Evolutionary conservation across 2,329 filamentous ascomycete species (phyloP), one percentile per base, ranked within the genome.

Genomic region (Exophiala calicioides): DNA sequence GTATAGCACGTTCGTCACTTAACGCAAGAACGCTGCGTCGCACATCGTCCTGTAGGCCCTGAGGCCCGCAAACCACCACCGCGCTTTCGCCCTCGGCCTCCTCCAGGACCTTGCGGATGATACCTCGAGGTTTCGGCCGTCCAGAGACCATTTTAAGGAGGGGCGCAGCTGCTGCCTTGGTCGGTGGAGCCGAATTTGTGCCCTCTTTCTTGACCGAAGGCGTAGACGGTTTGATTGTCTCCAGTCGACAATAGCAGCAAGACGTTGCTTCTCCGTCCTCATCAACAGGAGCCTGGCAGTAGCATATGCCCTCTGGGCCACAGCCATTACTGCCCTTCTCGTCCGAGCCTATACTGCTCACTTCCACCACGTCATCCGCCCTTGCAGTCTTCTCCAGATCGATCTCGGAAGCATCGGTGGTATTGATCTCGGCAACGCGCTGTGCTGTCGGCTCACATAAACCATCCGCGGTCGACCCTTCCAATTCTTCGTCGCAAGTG

Each of bases 1-100:
- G 81, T 32, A 85, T 80, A 3, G 80, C 82, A 21, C 82, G 69
- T 63, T 85, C 82, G 61, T 86, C 81, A 54, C 79, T 81, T 31
- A 85, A 56, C 6, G 60, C 68, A 3, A 78, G 79, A 1, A 80
- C 79, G 44, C 69, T 73, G 10, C 69, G 73, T 46, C 80, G 72
- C 4, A 80, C 76, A 52, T 78, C 72, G n/a, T 74, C 70, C 3
- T 77, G 73, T 35, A 85, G 60, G 0, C 77, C 74, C 1, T 65
- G 61, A 0, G 80, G 80, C 10, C 82, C 82, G 58, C 82, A 85
- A 0, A 80, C 80, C 2, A 83, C 75, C 0, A 85, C 77, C 0
- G 77, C 80, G 23, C 74, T 81, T 63, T 86, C 82, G 2, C 82
- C 82, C 9, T 73, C 62, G 0, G 81, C 81, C 35, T 73, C 68